Conservation (phyloP, 495 filamentous ascomycete species). For the Aspergillus ostianus region DNA sequence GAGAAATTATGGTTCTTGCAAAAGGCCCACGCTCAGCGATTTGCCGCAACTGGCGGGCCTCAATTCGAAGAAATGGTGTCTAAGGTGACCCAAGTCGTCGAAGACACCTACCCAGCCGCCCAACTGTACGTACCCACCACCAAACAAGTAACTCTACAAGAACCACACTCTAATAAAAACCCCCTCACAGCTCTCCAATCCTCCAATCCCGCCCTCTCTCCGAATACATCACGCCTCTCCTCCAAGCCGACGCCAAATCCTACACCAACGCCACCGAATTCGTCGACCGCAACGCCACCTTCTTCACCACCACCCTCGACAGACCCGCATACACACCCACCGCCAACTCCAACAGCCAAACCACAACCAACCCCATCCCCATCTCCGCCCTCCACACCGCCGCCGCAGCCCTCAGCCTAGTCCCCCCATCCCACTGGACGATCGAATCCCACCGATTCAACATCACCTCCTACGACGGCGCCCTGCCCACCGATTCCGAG, state of each 20-base stretch:
- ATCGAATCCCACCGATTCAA: constrained; percentile 36
- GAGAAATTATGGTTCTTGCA: constrained; percentile 82
- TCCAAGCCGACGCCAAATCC: constrained; percentile 59
- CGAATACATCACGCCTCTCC: constrained; percentile 47
- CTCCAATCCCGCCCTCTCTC: constrained; percentile 30
- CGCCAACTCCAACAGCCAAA: constrained; percentile 6
- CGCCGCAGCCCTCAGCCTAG: constrained; percentile 37
- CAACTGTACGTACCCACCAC: constrained; percentile 28
- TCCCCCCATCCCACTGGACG: constrained; percentile 38
- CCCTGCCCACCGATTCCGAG: constrained; percentile 2
- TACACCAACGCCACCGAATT: constrained; percentile 61
- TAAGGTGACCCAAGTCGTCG: constrained; percentile 30
- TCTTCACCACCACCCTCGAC: constrained; percentile 54
- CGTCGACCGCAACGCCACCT: constrained; percentile 56
- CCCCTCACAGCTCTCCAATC: constrained; percentile 25
- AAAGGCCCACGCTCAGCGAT: constrained; percentile 59
- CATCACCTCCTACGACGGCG: constrained; percentile 40
- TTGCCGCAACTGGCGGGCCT: constrained; percentile 30
- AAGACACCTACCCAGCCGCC: constrained; percentile 27
- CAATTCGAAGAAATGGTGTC: constrained; percentile 52
- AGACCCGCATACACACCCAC: constrained; percentile 31
- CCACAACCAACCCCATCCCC: constrained; percentile 23
- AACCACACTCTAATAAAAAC: neutral
- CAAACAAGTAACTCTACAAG: constrained; percentile 2
- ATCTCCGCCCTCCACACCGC: constrained; percentile 40